Evolutionary conservation across 164 flowering plant species (phyloP).

Genomic region (Annona squamosa): DNA sequence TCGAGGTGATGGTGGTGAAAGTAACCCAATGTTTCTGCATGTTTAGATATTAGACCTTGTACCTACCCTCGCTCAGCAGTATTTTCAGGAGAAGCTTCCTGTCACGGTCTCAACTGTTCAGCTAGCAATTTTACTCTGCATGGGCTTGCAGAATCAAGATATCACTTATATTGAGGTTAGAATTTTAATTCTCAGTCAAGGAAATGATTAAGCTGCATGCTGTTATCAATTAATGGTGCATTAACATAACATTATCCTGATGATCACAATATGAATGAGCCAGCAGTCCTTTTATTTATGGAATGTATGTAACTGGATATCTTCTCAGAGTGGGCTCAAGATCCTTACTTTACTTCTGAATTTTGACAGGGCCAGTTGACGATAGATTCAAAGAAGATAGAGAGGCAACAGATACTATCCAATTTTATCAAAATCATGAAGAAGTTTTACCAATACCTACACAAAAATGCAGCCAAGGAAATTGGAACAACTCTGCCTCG

Average conservation of each 20-base stretch:
- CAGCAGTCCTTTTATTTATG: background rate
- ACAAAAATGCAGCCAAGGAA: slow-evolving; percentile 49
- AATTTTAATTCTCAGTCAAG: background rate
- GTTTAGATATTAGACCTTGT: slow-evolving; percentile 58
- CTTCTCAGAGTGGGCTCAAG: background rate
- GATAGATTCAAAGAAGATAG: slow-evolving; percentile 20
- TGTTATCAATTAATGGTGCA: background rate
- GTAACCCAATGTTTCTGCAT: slow-evolving; percentile 1
- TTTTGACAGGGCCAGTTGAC: slow-evolving; percentile 61
- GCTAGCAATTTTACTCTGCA: slow-evolving; percentile 70
- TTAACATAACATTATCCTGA: background rate
- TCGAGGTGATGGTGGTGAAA: background rate
- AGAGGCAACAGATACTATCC: slow-evolving; percentile 59
- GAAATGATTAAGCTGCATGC: background rate
- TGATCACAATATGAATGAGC: background rate
- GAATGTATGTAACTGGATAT: background rate
- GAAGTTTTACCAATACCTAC: slow-evolving; percentile 56
- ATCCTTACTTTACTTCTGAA: slow-evolving; percentile 4
- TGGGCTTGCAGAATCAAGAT: slow-evolving; percentile 66
- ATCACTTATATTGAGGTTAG: slow-evolving; percentile 63
- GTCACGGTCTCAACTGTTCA: slow-evolving; percentile 61
- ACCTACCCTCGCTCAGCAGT: slow-evolving; percentile 48
- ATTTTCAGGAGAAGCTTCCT: slow-evolving; percentile 67
- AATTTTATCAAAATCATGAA: slow-evolving; percentile 64
- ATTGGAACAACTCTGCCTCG: slow-evolving; percentile 53